These are phyloP conservation scores for Serendipita sp. DNA, from an alignment of 1,284 basidiomycete genomes.

Conservation along the genomic window DNA sequence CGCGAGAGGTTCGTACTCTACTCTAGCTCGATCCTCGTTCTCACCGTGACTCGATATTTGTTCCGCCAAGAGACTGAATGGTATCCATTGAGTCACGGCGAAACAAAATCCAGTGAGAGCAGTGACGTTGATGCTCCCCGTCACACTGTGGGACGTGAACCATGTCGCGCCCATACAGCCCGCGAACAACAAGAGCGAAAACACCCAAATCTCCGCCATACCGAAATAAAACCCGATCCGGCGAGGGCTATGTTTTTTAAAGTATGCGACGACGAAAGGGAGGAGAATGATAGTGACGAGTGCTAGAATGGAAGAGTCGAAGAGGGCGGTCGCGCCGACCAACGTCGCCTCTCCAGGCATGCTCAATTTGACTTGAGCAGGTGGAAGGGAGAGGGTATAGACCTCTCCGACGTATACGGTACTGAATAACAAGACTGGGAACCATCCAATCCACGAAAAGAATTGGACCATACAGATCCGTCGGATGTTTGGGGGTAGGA, in stretches of 20 bases:
- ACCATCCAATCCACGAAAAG: constrained; percentile 86
- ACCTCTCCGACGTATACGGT: constrained; percentile 79
- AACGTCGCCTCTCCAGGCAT: constrained; percentile 29
- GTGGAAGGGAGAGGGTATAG: constrained; percentile 37
- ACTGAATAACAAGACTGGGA: constrained; percentile 79
- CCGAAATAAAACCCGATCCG: constrained; percentile 11
- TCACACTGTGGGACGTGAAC: constrained; percentile 30
- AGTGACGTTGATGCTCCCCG: constrained; percentile 31
- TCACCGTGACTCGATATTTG: neutral
- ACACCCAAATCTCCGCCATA: constrained; percentile 58
- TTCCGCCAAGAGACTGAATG: constrained; percentile 47
- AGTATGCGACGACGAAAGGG: constrained; percentile 26
- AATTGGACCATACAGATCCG: constrained; percentile 72
- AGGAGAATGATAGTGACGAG: constrained; percentile 29
- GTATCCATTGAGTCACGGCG: constrained; percentile 70
- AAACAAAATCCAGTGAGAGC: constrained; percentile 60
- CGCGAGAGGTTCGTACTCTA: neutral
- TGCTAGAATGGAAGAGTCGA: constrained; percentile 32
- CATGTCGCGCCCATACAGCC: constrained; percentile 59
- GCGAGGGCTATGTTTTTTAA: constrained; percentile 6
- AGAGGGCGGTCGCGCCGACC: constrained; percentile 32
- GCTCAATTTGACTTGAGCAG: constrained; percentile 15
- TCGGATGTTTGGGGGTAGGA: constrained; percentile 59
- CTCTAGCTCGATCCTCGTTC: neutral
- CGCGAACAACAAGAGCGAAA: constrained; percentile 56